Base-by-base conservation (phyloP, 768 basidiomycete species). In the Roridomyces roridus region DNA sequence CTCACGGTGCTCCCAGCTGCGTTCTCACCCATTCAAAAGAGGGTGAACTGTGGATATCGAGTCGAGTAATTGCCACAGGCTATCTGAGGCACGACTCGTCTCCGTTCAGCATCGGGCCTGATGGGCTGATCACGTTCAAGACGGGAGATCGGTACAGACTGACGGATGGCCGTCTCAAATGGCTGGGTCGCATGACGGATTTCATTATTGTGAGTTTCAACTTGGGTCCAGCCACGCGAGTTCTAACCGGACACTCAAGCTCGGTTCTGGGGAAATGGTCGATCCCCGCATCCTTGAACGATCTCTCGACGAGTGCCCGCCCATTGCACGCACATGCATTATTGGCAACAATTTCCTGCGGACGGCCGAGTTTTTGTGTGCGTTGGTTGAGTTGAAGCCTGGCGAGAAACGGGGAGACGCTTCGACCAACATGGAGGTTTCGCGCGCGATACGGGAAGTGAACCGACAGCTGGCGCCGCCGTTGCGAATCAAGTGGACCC, bases 161-260 rank as follows among this genome's bases (percentile, higher is more conserved):
- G 28, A 61, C 65, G 23, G 62, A 17, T 1, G 62, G 64, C 23
- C 63, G 68, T 8, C 34, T 72, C 6, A 60, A 67, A 24, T 75
- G 74, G 74, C 67, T 66, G 18, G 74, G 74, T 12, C 68, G 74
- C 11, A 74, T 68, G 41, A 70, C 71, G 24, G 74, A 75, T 45
- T 75, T 68, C 34, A 69, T 75, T 26, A 66, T 70, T 48, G 74
- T 71, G 14, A 21, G 66, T 53, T 15, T 37, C 17, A n/a, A n/a
- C n/a, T n/a, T n/a, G n/a, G n/a, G 11, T 31, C 40, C 11, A 10
- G 45, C 36, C 26, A n/a, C 0, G 15, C 17, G 18, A 3, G 5
- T 37, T 26, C 53, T 59, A 12, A 58, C 21, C n/a, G n/a, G n/a
- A 29, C 1, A 26, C 21, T 34, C 34, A 59, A 75, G 74, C 64